phyloP scores from a whole-genome alignment of 2,329 filamentous ascomycete genomes.

The Helotiales sp. region DNA sequence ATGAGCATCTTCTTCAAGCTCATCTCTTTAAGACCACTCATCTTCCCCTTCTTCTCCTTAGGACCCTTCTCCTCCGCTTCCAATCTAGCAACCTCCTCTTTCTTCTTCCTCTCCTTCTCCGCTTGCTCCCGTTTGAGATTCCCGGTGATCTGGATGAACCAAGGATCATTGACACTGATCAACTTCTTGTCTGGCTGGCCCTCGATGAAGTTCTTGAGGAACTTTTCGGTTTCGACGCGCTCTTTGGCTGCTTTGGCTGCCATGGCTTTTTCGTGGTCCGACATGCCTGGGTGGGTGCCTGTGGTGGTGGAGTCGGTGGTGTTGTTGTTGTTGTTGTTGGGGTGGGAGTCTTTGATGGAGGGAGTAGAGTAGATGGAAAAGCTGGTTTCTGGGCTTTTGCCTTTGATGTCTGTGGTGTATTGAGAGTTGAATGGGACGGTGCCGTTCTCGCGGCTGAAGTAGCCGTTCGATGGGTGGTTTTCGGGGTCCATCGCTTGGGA shows the following conservation, averaged over 20 bases:
- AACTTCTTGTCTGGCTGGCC: background rate
- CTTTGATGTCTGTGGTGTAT: background rate
- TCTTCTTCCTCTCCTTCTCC: background rate
- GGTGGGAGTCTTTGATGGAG: background rate
- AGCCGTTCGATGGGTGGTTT: no score
- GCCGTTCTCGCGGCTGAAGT: background rate
- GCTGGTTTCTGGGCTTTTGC: background rate
- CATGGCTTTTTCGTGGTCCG: background rate
- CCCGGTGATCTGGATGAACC: background rate
- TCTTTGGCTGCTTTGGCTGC: background rate
- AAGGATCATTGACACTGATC: constrained; percentile 3
- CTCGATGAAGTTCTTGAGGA: background rate
- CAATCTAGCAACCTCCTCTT: background rate
- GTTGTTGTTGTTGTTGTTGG: background rate
- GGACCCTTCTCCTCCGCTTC: background rate
- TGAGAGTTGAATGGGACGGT: background rate
- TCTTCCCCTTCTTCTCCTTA: background rate
- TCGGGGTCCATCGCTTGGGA: background rate
- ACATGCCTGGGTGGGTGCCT: background rate
- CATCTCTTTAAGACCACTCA: background rate
- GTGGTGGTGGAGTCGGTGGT: background rate
- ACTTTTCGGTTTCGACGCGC: background rate
- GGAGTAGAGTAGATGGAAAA: background rate
- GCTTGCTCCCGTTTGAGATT: background rate
- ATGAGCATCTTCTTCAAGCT: background rate